Base-by-base conservation (phyloP, 805 yeast genomes). In the Starmera quercuum region DNA sequence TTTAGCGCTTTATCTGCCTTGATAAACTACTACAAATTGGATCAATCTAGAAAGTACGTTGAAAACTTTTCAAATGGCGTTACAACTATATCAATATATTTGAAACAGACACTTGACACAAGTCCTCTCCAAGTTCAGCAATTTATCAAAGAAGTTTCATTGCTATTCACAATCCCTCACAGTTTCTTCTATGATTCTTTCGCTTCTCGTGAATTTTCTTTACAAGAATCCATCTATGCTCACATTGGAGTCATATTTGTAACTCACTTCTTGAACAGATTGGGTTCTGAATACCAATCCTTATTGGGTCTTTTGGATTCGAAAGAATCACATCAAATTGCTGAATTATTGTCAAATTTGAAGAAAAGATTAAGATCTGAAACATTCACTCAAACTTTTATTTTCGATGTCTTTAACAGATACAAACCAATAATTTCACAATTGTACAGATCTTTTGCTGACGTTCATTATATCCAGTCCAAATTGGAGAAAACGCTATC, bases 221-320 rank as follows among this genome's bases (percentile, higher is more conserved):
- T 94, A 47, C 97, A 90, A 63, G 98, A 92, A 63, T 77, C 88
- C 30, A 80, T 87, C 37, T 92, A 92, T 56, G 94, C 97, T 29
- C 97, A 90, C 58, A 82, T 87, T 58, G 95, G 90, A 49, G 81
- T 83, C 29, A 83, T 86, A 40, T 90, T 92, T 55, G 95, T 86
- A 32, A 81, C 95, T 23, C 97, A 92, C 61, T 92, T 90, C 64
- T 72, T 90, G 59, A 92, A 92, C 66, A 74, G 97, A 54, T 71
- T 90, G 53, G 97, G 97, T 20, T 77, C 94, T 3, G 97, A 88
- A 60, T 88, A 83, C 59, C 74, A 68, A 45, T 71, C 85, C 30
- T 68, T 90, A 52, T 59, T 75, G 39, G 62, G 69, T 22, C 66
- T 87, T 40, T 67, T 88, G 38, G 81, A 78, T 45, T 66, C 78